These are phyloP conservation scores for Sedum album DNA, from an alignment of 164 flowering plant genomes.

Conservation along the genomic window DNA sequence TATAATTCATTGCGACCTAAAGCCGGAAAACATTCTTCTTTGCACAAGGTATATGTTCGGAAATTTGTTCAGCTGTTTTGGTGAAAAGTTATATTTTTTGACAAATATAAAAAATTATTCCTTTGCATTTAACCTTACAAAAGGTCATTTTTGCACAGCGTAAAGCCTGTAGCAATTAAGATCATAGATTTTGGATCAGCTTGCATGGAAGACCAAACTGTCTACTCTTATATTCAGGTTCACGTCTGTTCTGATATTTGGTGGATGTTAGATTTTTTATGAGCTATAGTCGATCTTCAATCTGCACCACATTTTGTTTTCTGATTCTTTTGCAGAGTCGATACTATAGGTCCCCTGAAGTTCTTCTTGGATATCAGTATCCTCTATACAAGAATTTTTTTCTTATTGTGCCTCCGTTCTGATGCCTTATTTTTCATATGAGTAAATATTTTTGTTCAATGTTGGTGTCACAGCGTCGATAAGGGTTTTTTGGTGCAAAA, in stretches of 20 bases:
- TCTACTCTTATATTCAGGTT: slow-evolving; percentile 99
- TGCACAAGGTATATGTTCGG: slow-evolving; percentile 58
- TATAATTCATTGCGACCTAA: slow-evolving; percentile 97
- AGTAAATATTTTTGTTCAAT: too few species aligned
- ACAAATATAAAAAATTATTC: not conserved
- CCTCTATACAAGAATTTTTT: slow-evolving; percentile 31
- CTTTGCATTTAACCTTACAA: not conserved
- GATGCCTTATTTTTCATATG: too few species aligned
- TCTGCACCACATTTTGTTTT: not conserved
- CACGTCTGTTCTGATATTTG: not conserved
- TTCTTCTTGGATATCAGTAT: slow-evolving; percentile 99
- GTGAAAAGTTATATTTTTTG: not conserved
- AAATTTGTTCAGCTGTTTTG: not conserved
- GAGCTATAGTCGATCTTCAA: not conserved
- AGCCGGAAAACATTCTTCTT: slow-evolving; percentile 97
- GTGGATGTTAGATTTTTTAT: slow-evolving; percentile 3
- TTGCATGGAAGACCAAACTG: slow-evolving; percentile 92
- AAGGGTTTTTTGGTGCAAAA: not conserved
- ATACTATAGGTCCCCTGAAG: slow-evolving; percentile 97
- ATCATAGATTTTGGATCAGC: slow-evolving; percentile 99
- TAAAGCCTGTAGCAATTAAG: slow-evolving; percentile 74
- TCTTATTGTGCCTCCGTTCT: too few species aligned
- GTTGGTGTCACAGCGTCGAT: too few species aligned
- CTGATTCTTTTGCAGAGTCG: slow-evolving; percentile 72
- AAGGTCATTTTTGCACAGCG: slow-evolving; percentile 28